These are phyloP conservation scores for Penicillium verhagenii DNA, from an alignment of 495 filamentous ascomycete species.

Conservation along the genomic window DNA sequence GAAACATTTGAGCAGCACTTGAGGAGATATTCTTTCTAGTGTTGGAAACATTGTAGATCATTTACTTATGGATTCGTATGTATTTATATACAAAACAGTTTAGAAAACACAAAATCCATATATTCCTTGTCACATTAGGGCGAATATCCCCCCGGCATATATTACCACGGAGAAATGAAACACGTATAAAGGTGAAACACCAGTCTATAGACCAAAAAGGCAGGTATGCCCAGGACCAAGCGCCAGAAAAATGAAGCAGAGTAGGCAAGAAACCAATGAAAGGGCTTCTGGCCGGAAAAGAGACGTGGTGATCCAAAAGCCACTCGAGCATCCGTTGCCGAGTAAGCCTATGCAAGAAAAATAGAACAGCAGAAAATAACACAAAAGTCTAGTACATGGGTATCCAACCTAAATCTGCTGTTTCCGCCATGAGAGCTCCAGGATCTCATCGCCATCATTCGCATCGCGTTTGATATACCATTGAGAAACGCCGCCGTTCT, in stretches of 20 bases:
- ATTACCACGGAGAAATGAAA: constrained; percentile 18
- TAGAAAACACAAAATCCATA: not conserved
- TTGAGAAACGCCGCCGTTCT: constrained; percentile 33
- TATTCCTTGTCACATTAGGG: constrained; percentile 4
- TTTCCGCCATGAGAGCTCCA: constrained; percentile 46
- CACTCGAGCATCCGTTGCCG: not conserved
- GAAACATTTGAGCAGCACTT: too few relatives aligned
- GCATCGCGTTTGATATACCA: constrained; percentile 41
- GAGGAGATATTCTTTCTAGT: too few relatives aligned
- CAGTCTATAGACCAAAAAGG: constrained; percentile 30
- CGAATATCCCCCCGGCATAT: constrained; percentile 14
- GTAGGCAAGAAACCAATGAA: not conserved
- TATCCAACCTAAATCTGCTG: constrained; percentile 12
- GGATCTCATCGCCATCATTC: constrained; percentile 33
- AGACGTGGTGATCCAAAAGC: not conserved
- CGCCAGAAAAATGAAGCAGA: constrained; percentile 13
- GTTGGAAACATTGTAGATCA: too few relatives aligned
- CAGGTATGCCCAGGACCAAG: constrained; percentile 22
- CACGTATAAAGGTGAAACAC: constrained; percentile 15
- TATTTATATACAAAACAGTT: too few relatives aligned
- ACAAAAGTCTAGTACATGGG: too few relatives aligned
- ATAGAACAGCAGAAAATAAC: not conserved
- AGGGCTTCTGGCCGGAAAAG: too few relatives aligned
- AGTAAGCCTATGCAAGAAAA: constrained; percentile 12
- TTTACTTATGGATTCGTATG: too few relatives aligned